These are phyloP conservation scores for Boletus insuetus DNA, from an alignment of 768 basidiomycete genomes.

Conservation along the genomic window DNA sequence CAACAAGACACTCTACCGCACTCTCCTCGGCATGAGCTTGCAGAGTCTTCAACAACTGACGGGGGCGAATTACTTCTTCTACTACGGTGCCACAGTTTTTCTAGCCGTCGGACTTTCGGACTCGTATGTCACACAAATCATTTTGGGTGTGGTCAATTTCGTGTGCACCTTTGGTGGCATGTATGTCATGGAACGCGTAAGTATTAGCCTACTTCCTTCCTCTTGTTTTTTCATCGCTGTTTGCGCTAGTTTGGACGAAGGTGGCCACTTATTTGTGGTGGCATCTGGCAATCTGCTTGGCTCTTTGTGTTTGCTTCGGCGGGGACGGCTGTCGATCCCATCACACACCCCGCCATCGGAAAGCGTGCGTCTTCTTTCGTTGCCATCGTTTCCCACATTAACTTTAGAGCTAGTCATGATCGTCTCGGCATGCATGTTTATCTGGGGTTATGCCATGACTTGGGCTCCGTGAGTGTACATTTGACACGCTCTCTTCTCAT, in stretches of 20 bases:
- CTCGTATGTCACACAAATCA: conserved; percentile 70
- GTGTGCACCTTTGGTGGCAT: conserved; percentile 68
- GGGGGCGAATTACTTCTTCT: conserved; percentile 41
- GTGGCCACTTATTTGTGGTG: conserved; percentile 61
- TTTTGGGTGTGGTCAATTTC: conserved; percentile 72
- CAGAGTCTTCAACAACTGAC: conserved; percentile 75
- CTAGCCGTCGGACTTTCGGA: conserved; percentile 63
- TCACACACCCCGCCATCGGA: conserved; percentile 46
- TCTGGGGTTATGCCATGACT: conserved; percentile 47
- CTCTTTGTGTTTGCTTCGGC: conserved; percentile 65
- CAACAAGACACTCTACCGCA: conserved; percentile 31
- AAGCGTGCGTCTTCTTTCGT: conserved; percentile 37
- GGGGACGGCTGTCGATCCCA: neutral
- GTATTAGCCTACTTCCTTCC: neutral
- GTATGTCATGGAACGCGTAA: conserved; percentile 60
- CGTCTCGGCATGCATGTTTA: conserved; percentile 41
- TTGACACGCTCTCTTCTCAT: too few relatives aligned
- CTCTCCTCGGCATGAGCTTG: conserved; percentile 59
- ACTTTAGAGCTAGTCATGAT: conserved; percentile 47
- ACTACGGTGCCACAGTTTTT: conserved; percentile 66
- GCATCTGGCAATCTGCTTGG: conserved; percentile 69
- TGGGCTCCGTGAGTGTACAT: too few relatives aligned
- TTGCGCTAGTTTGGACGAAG: conserved; percentile 51
- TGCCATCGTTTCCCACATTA: neutral
- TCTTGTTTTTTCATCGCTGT: conserved; percentile 8